A percentile compares a stretch with the other conserved stretches of the same genome.
phyloP scores from a whole-genome alignment of 257 asterid species.

The Nicotiana tomentosiformis region DNA sequence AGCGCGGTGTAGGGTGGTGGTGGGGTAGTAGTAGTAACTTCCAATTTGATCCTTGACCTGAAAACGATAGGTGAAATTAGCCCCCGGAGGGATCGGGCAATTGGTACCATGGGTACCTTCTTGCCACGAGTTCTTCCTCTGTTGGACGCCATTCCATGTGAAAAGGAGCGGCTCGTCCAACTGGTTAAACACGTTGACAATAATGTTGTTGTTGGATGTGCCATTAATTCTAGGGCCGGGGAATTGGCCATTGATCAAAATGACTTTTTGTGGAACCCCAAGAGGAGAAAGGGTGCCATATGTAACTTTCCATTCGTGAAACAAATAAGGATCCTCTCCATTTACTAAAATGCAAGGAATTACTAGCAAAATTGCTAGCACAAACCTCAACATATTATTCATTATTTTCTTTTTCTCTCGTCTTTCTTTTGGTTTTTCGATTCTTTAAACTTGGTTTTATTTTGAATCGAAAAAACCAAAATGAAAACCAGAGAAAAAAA shows the following conservation, averaged over 20 bases:
- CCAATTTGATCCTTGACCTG: conserved; percentile 26
- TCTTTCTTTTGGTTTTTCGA: background rate
- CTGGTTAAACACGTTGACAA: conserved; percentile 45
- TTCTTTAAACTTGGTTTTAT: background rate
- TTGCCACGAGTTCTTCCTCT: conserved; percentile 53
- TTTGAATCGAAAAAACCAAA: background rate
- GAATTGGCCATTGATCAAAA: conserved; percentile 45
- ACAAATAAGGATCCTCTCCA: conserved; percentile 51
- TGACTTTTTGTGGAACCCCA: conserved; percentile 38
- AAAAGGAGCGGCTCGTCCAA: conserved; percentile 56
- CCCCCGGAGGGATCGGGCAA: conserved; percentile 52
- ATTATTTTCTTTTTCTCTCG: background rate
- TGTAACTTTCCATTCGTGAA: conserved; percentile 45
- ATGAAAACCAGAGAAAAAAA: background rate
- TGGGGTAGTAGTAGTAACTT: conserved; percentile 49
- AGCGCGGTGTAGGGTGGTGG: conserved; percentile 48
- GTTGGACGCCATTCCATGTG: conserved; percentile 57
- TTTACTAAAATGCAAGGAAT: background rate
- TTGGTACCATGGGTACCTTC: conserved; percentile 43
- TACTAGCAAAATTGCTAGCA: background rate
- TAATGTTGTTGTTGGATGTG: conserved; percentile 11
- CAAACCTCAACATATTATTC: background rate
- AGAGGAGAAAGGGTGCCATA: conserved; percentile 40
- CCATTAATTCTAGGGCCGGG: conserved; percentile 57
- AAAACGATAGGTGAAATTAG: conserved; percentile 38